A percentile compares a stretch with the other conserved stretches of the same genome.
These are phyloP conservation scores for Triticum urartu DNA, from an alignment of 176 grass and related monocot species.

Conservation along the genomic window DNA sequence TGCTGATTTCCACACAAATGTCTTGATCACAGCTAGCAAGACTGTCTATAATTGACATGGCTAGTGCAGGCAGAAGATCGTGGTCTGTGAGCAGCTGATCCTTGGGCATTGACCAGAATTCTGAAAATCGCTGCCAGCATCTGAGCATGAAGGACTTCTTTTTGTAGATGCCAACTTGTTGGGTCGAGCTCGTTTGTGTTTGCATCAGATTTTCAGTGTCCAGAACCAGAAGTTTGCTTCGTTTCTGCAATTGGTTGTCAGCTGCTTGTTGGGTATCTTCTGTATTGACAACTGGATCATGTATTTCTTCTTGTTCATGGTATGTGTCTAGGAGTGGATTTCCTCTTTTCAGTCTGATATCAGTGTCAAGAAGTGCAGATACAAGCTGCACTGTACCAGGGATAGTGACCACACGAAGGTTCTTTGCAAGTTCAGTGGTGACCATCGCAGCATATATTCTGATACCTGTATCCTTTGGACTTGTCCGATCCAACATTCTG, in stretches of 20 bases:
- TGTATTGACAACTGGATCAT: neutral
- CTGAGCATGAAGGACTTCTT: neutral
- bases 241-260: neutral
- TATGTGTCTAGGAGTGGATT: neutral
- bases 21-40: neutral
- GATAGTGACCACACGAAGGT: neutral
- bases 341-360: neutral
- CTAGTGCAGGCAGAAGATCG: neutral
- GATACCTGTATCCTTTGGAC: neutral
- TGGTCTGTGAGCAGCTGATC: neutral
- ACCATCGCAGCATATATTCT: neutral
- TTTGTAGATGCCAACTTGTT: neutral
- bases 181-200: neutral
- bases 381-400: neutral
- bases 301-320: neutral
- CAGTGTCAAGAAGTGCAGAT: neutral
- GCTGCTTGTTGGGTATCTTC: neutral
- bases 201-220: no score
- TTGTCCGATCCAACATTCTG: neutral
- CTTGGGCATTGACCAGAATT: neutral
- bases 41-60: neutral
- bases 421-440: neutral
- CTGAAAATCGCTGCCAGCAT: neutral
- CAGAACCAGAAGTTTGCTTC: no score
- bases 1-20: neutral